Conservation (phyloP, 768 basidiomycete species). For the Vararia minispora region DNA sequence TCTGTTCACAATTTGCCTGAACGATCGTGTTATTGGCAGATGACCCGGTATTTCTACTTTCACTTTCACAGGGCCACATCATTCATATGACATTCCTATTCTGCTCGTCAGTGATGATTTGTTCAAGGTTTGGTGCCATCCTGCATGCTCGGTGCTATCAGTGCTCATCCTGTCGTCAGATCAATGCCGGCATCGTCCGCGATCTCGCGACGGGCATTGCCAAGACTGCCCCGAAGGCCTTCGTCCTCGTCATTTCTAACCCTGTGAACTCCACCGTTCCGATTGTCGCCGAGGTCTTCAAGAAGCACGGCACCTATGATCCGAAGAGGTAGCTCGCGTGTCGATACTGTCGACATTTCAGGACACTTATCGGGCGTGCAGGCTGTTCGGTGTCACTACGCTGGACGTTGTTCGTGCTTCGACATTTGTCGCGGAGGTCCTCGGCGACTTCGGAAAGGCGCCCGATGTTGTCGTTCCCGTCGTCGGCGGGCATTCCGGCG, state of each 20-base stretch:
- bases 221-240: slow-evolving; percentile 73
- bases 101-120: slow-evolving; percentile 67
- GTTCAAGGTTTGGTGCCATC: slow-evolving; percentile 62
- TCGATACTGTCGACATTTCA: not conserved
- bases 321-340: slow-evolving; percentile 58
- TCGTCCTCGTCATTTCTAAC: slow-evolving; percentile 95
- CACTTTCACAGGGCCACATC: slow-evolving; percentile 5
- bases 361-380: slow-evolving; percentile 20
- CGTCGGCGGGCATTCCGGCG: slow-evolving; percentile 89
- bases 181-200: slow-evolving; percentile 95
- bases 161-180: slow-evolving; percentile 35
- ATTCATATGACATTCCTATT: slow-evolving; percentile 2
- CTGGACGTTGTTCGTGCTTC: slow-evolving; percentile 97
- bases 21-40: slow-evolving; percentile 24
- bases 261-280: slow-evolving; percentile 99
- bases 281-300: slow-evolving; percentile 91
- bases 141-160: not conserved
- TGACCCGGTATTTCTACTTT: slow-evolving; percentile 31
- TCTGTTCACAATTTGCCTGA: slow-evolving; percentile 1
- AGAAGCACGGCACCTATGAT: slow-evolving; percentile 84
- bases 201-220: slow-evolving; percentile 90
- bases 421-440: slow-evolving; percentile 80
- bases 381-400: slow-evolving; percentile 96
- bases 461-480: slow-evolving; percentile 71
- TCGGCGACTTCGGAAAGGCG: slow-evolving; percentile 52